These are phyloP conservation scores for Pseudogymnoascus sp. DNA, from an alignment of 2,329 filamentous ascomycete genomes.

Conservation along the genomic window DNA sequence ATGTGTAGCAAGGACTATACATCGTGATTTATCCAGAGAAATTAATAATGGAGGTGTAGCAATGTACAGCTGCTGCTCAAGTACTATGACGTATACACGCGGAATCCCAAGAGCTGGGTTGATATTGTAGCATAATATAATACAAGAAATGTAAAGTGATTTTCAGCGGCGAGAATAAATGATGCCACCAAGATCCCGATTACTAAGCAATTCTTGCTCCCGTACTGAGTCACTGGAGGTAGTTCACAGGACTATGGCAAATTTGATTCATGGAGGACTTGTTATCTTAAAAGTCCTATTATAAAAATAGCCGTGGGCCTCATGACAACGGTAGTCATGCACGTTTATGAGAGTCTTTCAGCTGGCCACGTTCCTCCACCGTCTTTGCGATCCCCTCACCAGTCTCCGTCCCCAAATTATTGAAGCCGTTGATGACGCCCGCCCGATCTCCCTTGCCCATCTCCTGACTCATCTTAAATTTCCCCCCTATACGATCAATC, in stretches of 20 bases:
- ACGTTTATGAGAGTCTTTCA: background rate
- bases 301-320: background rate
- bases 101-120: background rate
- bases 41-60: background rate
- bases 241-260: background rate
- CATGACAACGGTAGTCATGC: background rate
- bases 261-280: background rate
- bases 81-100: background rate
- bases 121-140: background rate
- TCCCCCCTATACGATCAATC: constrained; percentile 48
- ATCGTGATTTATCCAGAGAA: constrained; percentile 12
- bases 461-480: constrained; percentile 63
- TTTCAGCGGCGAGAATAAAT: background rate
- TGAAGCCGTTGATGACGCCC: constrained; percentile 51
- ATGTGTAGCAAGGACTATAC: constrained; percentile 28
- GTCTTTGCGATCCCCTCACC: constrained; percentile 29
- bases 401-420: constrained; percentile 32
- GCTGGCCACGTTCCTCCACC: constrained; percentile 26
- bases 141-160: background rate
- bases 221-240: background rate
- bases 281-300: background rate
- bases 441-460: constrained; percentile 42
- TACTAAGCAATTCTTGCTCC: background rate
- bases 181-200: background rate
- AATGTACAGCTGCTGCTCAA: background rate